Conservation (phyloP, 2,329 filamentous ascomycete species). For the Aurifilum marmelostoma region DNA sequence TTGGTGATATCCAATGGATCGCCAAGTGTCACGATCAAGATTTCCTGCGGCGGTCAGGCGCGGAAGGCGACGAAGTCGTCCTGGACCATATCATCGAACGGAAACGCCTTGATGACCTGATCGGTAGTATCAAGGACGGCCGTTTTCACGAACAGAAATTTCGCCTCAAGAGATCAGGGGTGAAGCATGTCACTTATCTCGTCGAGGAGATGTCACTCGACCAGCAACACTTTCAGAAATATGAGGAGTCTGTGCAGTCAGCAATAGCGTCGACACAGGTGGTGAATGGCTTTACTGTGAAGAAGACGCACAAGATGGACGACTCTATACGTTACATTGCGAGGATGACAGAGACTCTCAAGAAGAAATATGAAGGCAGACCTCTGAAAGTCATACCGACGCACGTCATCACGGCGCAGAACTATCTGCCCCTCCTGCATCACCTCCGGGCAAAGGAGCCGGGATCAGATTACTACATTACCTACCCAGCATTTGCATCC, state of each 20-base stretch:
- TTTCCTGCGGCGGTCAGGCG: conserved; percentile 58
- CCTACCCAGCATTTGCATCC: conserved; percentile 71
- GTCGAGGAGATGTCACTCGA: conserved; percentile 73
- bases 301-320: conserved; percentile 74
- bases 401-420: conserved; percentile 61
- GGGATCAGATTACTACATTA: conserved; percentile 61
- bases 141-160: conserved; percentile 87
- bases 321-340: conserved; percentile 78
- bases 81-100: conserved; percentile 82
- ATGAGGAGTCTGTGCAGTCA: conserved; percentile 69
- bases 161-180: conserved; percentile 70
- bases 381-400: conserved; percentile 69
- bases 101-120: conserved; percentile 78
- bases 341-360: conserved; percentile 70
- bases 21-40: conserved; percentile 68
- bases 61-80: conserved; percentile 70
- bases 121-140: conserved; percentile 81
- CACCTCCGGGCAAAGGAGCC: conserved; percentile 59
- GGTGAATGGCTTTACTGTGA: conserved; percentile 78
- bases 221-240: conserved; percentile 54
- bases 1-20: conserved; percentile 80
- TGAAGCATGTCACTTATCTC: conserved; percentile 78
- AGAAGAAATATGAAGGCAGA: conserved; percentile 63
- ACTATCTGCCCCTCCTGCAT: conserved; percentile 67
- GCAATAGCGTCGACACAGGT: conserved; percentile 79